Evolutionary conservation across 345 rosid species (phyloP).

Genomic region (Salix suchowensis): DNA sequence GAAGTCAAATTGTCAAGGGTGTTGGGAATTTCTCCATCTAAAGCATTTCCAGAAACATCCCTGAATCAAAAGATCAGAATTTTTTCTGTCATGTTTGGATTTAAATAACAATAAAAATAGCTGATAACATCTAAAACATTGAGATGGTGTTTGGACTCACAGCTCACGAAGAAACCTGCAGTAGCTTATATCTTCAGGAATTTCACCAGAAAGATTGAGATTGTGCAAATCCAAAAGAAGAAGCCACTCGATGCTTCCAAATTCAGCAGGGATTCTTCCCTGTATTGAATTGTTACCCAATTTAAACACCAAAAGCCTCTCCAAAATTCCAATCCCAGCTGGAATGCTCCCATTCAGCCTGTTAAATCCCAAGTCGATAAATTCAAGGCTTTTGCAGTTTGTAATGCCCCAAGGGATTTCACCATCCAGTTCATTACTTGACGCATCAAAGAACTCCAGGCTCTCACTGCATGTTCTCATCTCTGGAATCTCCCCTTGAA

Average conservation of each 20-base stretch:
- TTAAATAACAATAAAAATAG: not conserved
- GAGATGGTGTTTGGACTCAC: conserved; percentile 50
- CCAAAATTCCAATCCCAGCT: conserved; percentile 37
- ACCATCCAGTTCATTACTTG: conserved; percentile 62
- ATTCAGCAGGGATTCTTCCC: conserved; percentile 55
- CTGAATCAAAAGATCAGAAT: conserved; percentile 45
- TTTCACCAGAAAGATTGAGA: conserved; percentile 59
- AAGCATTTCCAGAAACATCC: conserved; percentile 72
- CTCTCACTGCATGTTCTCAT: conserved; percentile 49
- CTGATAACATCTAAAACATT: conserved; percentile 10
- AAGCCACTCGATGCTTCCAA: conserved; percentile 64
- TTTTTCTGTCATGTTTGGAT: conserved; percentile 8
- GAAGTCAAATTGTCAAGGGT: conserved; percentile 59
- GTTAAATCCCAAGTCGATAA: conserved; percentile 77
- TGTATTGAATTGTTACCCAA: conserved; percentile 60
- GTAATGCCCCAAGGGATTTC: conserved; percentile 56
- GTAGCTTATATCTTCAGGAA: conserved; percentile 62
- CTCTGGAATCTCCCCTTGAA: conserved; percentile 58
- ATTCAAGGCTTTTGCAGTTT: conserved; percentile 62
- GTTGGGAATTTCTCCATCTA: conserved; percentile 63
- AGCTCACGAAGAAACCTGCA: conserved; percentile 70
- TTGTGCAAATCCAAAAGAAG: conserved; percentile 75
- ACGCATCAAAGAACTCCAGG: conserved; percentile 66
- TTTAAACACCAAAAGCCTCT: conserved; percentile 59
- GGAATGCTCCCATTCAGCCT: conserved; percentile 67